Percentiles rank a stretch among this genome's conserved stretches.
These are phyloP conservation scores for Podospora comata DNA, from an alignment of 495 filamentous ascomycete genomes.

Conservation along the genomic window DNA sequence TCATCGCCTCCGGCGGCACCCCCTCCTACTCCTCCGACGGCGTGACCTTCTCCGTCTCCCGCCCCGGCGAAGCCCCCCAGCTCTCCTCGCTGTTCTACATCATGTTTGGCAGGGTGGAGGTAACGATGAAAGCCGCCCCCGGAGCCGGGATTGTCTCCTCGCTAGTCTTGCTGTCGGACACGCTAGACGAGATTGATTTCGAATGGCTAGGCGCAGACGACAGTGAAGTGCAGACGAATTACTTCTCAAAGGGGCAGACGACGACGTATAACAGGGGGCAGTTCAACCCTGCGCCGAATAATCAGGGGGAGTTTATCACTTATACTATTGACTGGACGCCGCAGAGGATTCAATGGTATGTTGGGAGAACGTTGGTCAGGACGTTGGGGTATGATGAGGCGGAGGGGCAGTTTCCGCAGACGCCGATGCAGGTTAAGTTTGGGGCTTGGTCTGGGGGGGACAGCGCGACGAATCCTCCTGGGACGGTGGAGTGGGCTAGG, in stretches of 20 bases:
- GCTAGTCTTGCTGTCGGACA: conserved; percentile 83
- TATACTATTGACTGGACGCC: conserved; percentile 89
- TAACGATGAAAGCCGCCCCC: conserved; percentile 66
- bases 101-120: conserved; percentile 76
- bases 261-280: conserved; percentile 68
- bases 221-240: conserved; percentile 78
- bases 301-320: conserved; percentile 69
- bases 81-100: conserved; percentile 75
- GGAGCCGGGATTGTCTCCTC: conserved; percentile 77
- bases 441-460: conserved; percentile 90
- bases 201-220: conserved; percentile 70
- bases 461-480: conserved; percentile 64
- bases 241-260: conserved; percentile 87
- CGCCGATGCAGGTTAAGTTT: conserved; percentile 81
- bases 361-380: conserved; percentile 68
- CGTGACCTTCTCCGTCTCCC: conserved; percentile 78
- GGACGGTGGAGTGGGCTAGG: conserved; percentile 84
- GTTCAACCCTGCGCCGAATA: conserved; percentile 60
- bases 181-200: conserved; percentile 93
- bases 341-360: conserved; percentile 73
- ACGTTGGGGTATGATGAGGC: conserved; percentile 58
- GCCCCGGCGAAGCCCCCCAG: conserved; percentile 77
- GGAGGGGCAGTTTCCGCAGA: conserved; percentile 78
- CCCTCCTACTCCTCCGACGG: conserved; percentile 72
- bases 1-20: conserved; percentile 61